A percentile compares a stretch with the other conserved stretches of the same genome.
These are phyloP conservation scores for Cercophora scortea DNA, from an alignment of 495 filamentous ascomycete genomes.

Conservation along the genomic window DNA sequence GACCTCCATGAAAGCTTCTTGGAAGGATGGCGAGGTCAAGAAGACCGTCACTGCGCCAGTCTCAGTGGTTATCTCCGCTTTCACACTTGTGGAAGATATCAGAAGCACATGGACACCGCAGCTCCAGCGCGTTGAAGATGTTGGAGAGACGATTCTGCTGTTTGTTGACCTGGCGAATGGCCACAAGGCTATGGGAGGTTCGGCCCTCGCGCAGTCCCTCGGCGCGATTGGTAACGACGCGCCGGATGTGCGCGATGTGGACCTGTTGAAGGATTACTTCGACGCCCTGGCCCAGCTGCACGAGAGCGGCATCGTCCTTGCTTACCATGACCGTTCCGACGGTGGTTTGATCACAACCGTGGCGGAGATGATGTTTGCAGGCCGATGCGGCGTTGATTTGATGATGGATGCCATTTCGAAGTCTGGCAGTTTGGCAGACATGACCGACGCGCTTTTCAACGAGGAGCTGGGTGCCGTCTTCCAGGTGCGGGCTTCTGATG, in stretches of 20 bases:
- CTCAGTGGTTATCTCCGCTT: constrained; percentile 83
- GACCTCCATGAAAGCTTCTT: constrained; percentile 97
- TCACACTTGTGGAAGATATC: constrained; percentile 71
- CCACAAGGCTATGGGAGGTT: constrained; percentile 76
- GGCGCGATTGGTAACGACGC: constrained; percentile 75
- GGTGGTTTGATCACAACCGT: constrained; percentile 89
- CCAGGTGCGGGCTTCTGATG: constrained; percentile 79
- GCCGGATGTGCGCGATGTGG: constrained; percentile 76
- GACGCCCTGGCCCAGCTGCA: constrained; percentile 83
- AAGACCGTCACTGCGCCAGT: constrained; percentile 90
- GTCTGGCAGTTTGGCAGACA: constrained; percentile 47
- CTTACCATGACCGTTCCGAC: constrained; percentile 92
- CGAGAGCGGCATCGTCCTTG: constrained; percentile 77
- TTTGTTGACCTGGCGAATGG: constrained; percentile 83
- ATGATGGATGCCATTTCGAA: constrained; percentile 66
- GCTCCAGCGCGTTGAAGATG: constrained; percentile 72
- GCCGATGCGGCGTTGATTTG: constrained; percentile 80
- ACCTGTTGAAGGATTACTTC: constrained; percentile 83
- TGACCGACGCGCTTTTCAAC: constrained; percentile 79
- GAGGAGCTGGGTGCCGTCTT: constrained; percentile 98
- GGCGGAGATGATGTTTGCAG: constrained; percentile 97
- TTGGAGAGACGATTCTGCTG: constrained; percentile 82
- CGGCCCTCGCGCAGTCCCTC: constrained; percentile 87
- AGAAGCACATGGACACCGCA: constrained; percentile 89
- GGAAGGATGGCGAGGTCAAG: constrained; percentile 66